Evolutionary conservation across 345 rosid species (phyloP), one percentile per base, ranked within the genome.

Genomic region (Hypericum androsaemum): DNA sequence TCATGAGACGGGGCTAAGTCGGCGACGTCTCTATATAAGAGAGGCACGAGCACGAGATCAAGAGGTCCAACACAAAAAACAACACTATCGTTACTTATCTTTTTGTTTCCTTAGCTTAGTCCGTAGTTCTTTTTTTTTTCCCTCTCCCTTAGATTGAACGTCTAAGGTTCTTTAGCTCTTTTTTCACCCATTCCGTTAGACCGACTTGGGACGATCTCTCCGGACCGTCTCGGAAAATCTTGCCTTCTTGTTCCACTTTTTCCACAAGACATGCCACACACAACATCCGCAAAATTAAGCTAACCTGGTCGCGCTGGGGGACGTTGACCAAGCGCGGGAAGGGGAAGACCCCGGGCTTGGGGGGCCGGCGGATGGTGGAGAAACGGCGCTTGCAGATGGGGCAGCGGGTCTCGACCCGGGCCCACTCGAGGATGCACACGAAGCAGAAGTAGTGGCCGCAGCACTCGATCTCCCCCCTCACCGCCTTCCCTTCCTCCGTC

Each of bases 401-500:
- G 61, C 84, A 78, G 17, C 64, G 64, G 3, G 88, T 76, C 73
- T 81, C 82, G 37, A 81, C 68, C 68, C 68, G 78, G 28, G 81
- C 76, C 84, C 88, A 81, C 43, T 81, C 88, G 71, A 76, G 62
- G 66, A 81, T 74, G 65, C 88, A 81, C 5, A 76, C 71, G 64
- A 78, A 81, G 68, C 88, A 81, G 68, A 78, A 81, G 62, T 66
- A 81, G 49, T 81, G 88, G 42, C 63, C 61, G 76, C 84, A 81
- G 74, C 78, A 44, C 48, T 81, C 79, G 44, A 81, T 73, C 45
- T 36, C n/a, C 22, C 88, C 88, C 48, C 82, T 69, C 52, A 74
- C 58, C 8, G 71, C 44, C 32, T 47, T 66, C 32, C 78, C 74
- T 12, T 64, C 63, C n/a, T 71, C 78, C 35, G 66, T 54, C 17